Evolutionary conservation across 1,284 basidiomycete species (phyloP).

Genomic region (Volvariella surrecta): DNA sequence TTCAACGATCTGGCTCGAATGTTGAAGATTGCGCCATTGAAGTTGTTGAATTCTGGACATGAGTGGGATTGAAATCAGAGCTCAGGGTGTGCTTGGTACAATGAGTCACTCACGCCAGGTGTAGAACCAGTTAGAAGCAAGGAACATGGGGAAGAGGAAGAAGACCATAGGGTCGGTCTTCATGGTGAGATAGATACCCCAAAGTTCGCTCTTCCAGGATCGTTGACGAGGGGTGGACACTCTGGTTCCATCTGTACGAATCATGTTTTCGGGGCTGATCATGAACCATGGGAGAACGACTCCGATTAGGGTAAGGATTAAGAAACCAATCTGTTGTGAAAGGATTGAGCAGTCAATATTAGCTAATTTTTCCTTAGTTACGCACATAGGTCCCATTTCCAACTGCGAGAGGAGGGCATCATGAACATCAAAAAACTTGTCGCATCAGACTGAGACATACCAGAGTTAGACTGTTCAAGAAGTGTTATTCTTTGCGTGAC

Average conservation of each 20-base stretch:
- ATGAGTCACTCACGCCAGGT: conserved; percentile 48
- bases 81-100: background rate
- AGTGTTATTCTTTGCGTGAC: background rate
- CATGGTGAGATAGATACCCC: conserved; percentile 39
- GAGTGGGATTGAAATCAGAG: background rate
- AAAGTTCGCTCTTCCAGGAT: conserved; percentile 60
- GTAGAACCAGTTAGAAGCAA: conserved; percentile 74
- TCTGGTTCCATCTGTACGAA: conserved; percentile 67
- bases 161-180: conserved; percentile 49
- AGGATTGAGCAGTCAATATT: conserved; percentile 1
- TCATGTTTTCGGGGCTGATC: conserved; percentile 59
- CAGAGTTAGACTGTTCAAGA: conserved; percentile 16
- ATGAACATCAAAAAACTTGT: background rate
- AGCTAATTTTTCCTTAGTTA: too few relatives aligned
- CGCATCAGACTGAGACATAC: conserved; percentile 14
- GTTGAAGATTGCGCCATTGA: conserved; percentile 56
- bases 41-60: conserved; percentile 53
- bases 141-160: conserved; percentile 60
- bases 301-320: conserved; percentile 61
- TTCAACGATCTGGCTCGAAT: conserved; percentile 61
- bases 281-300: conserved; percentile 56
- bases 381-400: conserved; percentile 53
- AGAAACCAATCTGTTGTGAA: conserved; percentile 54
- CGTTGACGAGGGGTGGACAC: conserved; percentile 52
- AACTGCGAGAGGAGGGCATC: conserved; percentile 24